Conservation (phyloP, 2,329 filamentous ascomycete species). For the Pestalotiopsis sp. region DNA sequence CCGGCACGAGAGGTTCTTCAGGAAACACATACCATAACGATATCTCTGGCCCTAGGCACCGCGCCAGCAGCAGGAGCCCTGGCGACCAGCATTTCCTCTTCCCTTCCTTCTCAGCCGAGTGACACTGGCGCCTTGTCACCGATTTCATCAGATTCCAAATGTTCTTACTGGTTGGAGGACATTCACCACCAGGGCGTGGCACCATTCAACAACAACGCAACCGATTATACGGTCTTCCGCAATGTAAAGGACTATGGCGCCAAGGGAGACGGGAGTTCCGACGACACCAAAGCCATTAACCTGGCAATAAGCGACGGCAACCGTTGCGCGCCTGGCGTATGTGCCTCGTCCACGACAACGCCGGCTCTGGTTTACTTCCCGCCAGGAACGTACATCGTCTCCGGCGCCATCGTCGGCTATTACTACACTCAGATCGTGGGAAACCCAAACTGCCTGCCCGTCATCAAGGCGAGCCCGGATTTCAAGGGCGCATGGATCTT, state of each 20-base stretch:
- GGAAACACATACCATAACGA: neutral
- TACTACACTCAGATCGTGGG: slow-evolving; percentile 75
- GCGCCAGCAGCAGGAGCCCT: neutral
- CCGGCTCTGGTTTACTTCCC: slow-evolving; percentile 38
- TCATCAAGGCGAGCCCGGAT: slow-evolving; percentile 52
- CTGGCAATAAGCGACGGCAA: slow-evolving; percentile 32
- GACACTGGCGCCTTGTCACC: slow-evolving; percentile 6
- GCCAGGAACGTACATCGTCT: slow-evolving; percentile 69
- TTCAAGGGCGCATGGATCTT: slow-evolving; percentile 52
- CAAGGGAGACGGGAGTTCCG: slow-evolving; percentile 31
- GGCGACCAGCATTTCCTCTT: neutral
- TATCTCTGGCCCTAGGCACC: neutral
- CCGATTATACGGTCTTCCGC: slow-evolving; percentile 37
- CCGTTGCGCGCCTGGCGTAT: slow-evolving; percentile 28
- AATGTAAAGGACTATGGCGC: slow-evolving; percentile 40
- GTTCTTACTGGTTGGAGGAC: slow-evolving; percentile 22
- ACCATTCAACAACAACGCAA: slow-evolving; percentile 31
- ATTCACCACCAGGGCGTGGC: slow-evolving; percentile 36
- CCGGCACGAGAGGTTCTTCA: neutral
- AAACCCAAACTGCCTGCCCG: slow-evolving; percentile 46
- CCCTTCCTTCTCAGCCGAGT: neutral
- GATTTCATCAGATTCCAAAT: slow-evolving; percentile 3
- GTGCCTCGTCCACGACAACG: slow-evolving; percentile 28
- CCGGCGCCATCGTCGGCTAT: slow-evolving; percentile 69
- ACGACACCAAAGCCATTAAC: slow-evolving; percentile 40